Base-by-base conservation (phyloP, 768 basidiomycete genomes). In the Arthromyces matolae region DNA sequence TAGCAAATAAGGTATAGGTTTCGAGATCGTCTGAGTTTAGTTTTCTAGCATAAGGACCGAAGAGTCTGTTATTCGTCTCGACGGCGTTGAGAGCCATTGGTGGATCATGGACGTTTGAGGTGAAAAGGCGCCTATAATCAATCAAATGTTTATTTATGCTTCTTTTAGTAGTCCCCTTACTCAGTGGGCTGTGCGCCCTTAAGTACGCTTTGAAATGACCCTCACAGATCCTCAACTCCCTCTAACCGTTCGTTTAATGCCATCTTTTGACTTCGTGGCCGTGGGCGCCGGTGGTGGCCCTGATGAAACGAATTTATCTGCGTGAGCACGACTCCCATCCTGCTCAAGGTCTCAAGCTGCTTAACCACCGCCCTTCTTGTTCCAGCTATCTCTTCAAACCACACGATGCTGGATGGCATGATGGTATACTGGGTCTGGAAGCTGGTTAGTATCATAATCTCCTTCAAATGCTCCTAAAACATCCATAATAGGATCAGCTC, bases 281-380 rank as follows among this genome's bases (percentile, higher is more conserved):
- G 81, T 92, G 29, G 94, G 72, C 39, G 80, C 82, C 56, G 91
- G 93, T 47, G 94, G 94, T 36, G 94, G 94, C 40, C 92, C 91
- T 7, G 78, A 85, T 57, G 94, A 97, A 66, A 86, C 84, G 19
- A 89, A 97, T 69, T 67, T 96, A 53, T 90, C 89, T 22, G 86
- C 81, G 93, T 92, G 63, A 55, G 84, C 76, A 36, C 10, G 45
- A 16, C 24, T 10, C 19, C 25, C 6, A 35, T 51, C 51, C 37
- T 48, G 47, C 41, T 40, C 22, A 33, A 42, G 28, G 42, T 34
- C 51, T 39, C 55, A 54, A 49, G 53, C 54, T 49, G 53, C 54
- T 49, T 49, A n/a, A n/a, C n/a, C 37, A 49, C 29, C 39, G 41
- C 33, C 49, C 52, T 42, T 51, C 40, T 52, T 31, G 34, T 54